These are phyloP conservation scores for Eustoma russellianum DNA, from an alignment of 257 asterid genomes.

Conservation along the genomic window DNA sequence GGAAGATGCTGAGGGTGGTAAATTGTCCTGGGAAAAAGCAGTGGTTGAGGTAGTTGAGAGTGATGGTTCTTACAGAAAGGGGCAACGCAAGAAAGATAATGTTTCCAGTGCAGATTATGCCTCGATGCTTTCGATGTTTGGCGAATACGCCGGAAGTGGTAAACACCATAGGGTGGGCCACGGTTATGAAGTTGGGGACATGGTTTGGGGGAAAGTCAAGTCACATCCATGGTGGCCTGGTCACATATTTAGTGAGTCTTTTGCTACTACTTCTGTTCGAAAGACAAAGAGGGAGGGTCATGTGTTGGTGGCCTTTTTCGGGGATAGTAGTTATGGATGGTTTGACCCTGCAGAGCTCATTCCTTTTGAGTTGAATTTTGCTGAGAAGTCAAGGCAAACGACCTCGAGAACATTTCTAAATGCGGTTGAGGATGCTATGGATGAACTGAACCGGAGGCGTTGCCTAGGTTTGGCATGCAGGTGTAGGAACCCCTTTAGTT, in stretches of 20 bases:
- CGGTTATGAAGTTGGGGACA: slow-evolving; percentile 75
- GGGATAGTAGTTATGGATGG: slow-evolving; percentile 97
- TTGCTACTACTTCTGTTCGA: slow-evolving; percentile 61
- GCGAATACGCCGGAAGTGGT: slow-evolving; percentile 42
- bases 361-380: slow-evolving; percentile 64
- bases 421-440: slow-evolving; percentile 87
- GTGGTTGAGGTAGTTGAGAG: neutral
- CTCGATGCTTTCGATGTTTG: slow-evolving; percentile 53
- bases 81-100: neutral
- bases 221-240: slow-evolving; percentile 99
- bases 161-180: slow-evolving; percentile 39
- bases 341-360: slow-evolving; percentile 67
- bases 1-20: neutral
- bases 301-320: slow-evolving; percentile 87
- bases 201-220: slow-evolving; percentile 99
- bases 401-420: slow-evolving; percentile 37
- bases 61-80: neutral
- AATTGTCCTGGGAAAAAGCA: neutral
- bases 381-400: slow-evolving; percentile 67
- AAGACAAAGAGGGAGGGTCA: slow-evolving; percentile 67
- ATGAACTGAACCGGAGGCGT: slow-evolving; percentile 65
- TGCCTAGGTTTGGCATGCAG: slow-evolving; percentile 69
- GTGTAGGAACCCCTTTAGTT: slow-evolving; percentile 56
- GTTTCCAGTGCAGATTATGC: slow-evolving; percentile 23
- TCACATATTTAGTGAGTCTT: slow-evolving; percentile 54